A percentile compares a stretch with the other conserved stretches of the same genome.
phyloP scores from a whole-genome alignment of 2,329 filamentous ascomycete species.

The Colletotrichum theobromicola region DNA sequence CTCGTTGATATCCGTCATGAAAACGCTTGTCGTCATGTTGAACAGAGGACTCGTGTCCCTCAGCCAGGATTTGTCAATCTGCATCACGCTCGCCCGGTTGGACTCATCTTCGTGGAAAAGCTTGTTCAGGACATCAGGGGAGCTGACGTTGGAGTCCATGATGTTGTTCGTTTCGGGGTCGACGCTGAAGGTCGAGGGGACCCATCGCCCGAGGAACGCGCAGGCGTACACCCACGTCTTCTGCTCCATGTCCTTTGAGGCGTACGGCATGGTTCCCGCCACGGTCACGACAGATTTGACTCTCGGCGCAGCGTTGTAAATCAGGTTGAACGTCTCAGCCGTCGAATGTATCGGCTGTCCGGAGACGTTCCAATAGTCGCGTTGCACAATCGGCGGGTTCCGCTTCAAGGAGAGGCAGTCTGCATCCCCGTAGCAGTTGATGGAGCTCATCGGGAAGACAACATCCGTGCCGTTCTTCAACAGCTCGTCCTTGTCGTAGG shows the following conservation, averaged over 20 bases:
- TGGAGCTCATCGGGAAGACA: not conserved
- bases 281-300: not conserved
- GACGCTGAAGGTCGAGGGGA: not conserved
- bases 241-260: not conserved
- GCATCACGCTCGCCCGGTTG: not conserved
- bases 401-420: not conserved
- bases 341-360: not conserved
- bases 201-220: not conserved
- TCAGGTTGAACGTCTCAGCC: not conserved
- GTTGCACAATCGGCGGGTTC: not conserved
- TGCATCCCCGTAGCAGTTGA: not conserved
- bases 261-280: not conserved
- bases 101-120: not conserved
- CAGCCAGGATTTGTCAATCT: not conserved
- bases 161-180: not conserved
- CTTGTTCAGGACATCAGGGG: not conserved
- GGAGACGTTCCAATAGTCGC: not conserved
- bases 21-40: not conserved
- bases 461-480: not conserved
- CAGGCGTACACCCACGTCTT: not conserved
- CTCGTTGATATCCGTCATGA: not conserved
- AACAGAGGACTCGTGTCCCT: not conserved
- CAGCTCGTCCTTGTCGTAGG: not conserved
- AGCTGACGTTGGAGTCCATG: not conserved
- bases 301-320: not conserved